Percentiles rank a stretch among this genome's conserved stretches.
Conservation (phyloP, 1,284 basidiomycete species). For the Cutaneotrichosporon sp. region DNA sequence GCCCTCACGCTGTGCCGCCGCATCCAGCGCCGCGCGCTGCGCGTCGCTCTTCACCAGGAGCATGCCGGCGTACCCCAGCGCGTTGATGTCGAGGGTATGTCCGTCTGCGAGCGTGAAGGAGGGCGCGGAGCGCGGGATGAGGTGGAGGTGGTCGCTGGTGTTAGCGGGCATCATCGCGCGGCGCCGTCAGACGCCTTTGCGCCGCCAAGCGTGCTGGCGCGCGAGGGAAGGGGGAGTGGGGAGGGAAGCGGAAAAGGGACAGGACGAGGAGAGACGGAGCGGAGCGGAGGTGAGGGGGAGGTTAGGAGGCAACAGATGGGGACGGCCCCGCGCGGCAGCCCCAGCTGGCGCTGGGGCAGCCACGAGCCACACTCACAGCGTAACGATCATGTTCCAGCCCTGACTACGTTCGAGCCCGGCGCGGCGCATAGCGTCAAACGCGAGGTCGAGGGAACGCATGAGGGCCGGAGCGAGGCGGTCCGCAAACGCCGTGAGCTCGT, state of each 20-base stretch:
- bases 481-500: conserved; percentile 50
- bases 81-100: conserved; percentile 61
- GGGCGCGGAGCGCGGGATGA: conserved; percentile 62
- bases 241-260: background rate
- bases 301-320: background rate
- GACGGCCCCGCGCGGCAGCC: background rate
- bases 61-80: conserved; percentile 81
- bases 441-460: conserved; percentile 68
- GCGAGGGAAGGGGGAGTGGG: background rate
- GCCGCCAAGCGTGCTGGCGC: too few species aligned
- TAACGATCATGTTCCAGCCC: conserved; percentile 73
- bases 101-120: conserved; percentile 28
- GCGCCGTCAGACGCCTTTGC: background rate
- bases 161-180: too few species aligned
- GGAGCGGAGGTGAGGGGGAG: background rate
- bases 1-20: conserved; percentile 14
- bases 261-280: too few species aligned
- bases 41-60: conserved; percentile 73
- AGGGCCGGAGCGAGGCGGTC: conserved; percentile 60
- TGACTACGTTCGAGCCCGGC: conserved; percentile 33
- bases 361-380: conserved; percentile 40
- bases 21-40: conserved; percentile 63
- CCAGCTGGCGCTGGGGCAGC: too few species aligned
- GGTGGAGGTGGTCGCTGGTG: conserved; percentile 63
- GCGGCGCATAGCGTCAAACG: conserved; percentile 58